Conservation (phyloP, 2,329 filamentous ascomycete genomes). For the Beauveria asiatica region DNA sequence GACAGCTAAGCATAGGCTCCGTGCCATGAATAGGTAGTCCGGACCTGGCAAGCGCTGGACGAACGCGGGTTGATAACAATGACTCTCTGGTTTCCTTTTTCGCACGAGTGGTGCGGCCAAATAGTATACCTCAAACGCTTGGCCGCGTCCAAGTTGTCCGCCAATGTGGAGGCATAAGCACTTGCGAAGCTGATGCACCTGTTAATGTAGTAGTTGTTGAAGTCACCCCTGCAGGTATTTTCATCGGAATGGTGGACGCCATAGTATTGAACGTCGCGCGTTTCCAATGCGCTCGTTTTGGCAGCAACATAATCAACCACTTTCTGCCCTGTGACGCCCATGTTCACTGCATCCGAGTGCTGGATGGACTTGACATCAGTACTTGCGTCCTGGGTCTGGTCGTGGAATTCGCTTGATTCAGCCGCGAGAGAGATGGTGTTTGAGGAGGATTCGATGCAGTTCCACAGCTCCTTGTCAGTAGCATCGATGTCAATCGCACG, state of each 20-base stretch:
- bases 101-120: not conserved
- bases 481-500: not conserved
- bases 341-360: not conserved
- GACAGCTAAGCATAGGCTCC: not conserved
- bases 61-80: not conserved
- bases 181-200: not conserved
- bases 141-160: not conserved
- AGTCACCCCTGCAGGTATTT: not conserved
- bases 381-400: not conserved
- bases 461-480: not conserved
- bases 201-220: not conserved
- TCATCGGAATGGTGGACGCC: not conserved
- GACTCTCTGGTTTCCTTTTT: not conserved
- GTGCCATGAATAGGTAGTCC: not conserved
- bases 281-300: not conserved
- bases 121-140: not conserved
- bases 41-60: not conserved
- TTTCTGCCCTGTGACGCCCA: not conserved
- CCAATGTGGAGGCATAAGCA: not conserved
- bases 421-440: not conserved
- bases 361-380: not conserved
- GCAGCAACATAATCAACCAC: not conserved
- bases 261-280: not conserved
- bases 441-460: slow-evolving; percentile 1
- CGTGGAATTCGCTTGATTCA: slow-evolving; percentile 4